A percentile compares a stretch with the other conserved stretches of the same genome.
phyloP scores from a whole-genome alignment of 768 basidiomycete genomes.

The Boletus rex-veris region DNA sequence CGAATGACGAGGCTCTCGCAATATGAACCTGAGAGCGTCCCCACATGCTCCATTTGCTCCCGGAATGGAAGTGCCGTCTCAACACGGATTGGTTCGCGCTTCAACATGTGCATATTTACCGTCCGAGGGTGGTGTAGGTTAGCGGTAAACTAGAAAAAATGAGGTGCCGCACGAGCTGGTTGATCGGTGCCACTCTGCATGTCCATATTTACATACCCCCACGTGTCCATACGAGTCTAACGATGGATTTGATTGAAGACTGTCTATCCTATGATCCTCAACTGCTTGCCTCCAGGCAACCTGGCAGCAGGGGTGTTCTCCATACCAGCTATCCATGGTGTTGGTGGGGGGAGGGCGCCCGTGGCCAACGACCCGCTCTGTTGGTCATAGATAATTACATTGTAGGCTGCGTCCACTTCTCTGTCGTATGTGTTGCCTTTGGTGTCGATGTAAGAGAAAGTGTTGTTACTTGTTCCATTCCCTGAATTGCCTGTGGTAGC shows the following conservation, averaged over 20 bases:
- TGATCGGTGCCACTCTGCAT: slow-evolving; percentile 1
- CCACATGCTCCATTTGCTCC: slow-evolving; percentile 17
- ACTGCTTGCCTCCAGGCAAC: slow-evolving; percentile 35
- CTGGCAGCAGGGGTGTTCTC: slow-evolving; percentile 20
- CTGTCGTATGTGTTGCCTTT: slow-evolving; percentile 61
- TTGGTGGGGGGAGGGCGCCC: slow-evolving; percentile 1
- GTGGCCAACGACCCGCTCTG: slow-evolving; percentile 49
- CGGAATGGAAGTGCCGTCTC: slow-evolving; percentile 30
- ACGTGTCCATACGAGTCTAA: not conserved
- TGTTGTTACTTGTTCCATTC: slow-evolving; percentile 70
- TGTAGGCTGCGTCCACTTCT: slow-evolving; percentile 55
- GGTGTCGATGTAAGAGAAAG: slow-evolving; percentile 56
- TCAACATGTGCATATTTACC: slow-evolving; percentile 36
- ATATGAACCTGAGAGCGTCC: slow-evolving; percentile 13
- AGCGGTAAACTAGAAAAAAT: too few species aligned
- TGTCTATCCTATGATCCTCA: not conserved
- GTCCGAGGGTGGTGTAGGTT: slow-evolving; percentile 14
- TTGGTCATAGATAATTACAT: slow-evolving; percentile 58
- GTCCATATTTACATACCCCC: slow-evolving; percentile 10
- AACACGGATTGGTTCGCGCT: slow-evolving; percentile 38
- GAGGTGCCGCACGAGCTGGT: not conserved
- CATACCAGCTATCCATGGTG: not conserved
- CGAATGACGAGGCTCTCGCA: not conserved
- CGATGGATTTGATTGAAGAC: not conserved
- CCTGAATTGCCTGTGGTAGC: slow-evolving; percentile 49